Evolutionary conservation across 192 early-diverging fungal genomes (phyloP).

Genomic region (Coemansia sp.): DNA sequence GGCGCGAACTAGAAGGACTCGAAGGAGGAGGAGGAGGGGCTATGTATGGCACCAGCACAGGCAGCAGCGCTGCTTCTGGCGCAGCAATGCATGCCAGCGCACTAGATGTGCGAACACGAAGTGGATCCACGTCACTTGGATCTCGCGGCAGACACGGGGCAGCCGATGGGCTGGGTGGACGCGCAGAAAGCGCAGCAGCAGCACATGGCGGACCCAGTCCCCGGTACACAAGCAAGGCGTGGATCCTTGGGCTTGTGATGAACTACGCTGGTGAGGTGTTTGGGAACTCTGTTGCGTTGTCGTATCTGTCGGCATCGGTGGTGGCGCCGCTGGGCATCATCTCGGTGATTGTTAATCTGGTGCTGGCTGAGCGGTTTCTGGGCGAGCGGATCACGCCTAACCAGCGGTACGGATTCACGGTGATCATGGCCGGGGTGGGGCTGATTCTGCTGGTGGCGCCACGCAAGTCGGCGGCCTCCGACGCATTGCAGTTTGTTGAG

Average conservation of each 20-base stretch:
- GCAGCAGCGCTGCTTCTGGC: slow-evolving; percentile 6
- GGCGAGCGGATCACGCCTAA: slow-evolving; percentile 48
- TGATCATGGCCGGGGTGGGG: slow-evolving; percentile 44
- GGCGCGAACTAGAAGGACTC: slow-evolving; percentile 8
- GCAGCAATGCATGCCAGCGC: slow-evolving; percentile 7
- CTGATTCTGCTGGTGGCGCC: slow-evolving; percentile 52
- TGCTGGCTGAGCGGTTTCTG: slow-evolving; percentile 47
- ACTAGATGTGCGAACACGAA: slow-evolving; percentile 30
- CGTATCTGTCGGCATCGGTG: slow-evolving; percentile 49
- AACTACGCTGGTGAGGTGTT: slow-evolving; percentile 54
- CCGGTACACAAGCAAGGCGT: slow-evolving; percentile 43
- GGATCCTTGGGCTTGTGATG: slow-evolving; percentile 42
- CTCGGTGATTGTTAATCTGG: slow-evolving; percentile 45
- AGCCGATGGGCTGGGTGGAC: neutral
- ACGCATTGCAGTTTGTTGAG: slow-evolving; percentile 40
- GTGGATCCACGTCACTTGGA: neutral
- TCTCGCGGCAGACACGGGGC: neutral
- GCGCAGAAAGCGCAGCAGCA: neutral
- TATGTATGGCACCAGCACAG: neutral
- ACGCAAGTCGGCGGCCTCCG: slow-evolving; percentile 26
- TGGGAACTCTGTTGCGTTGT: slow-evolving; percentile 52
- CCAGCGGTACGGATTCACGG: slow-evolving; percentile 45
- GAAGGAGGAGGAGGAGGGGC: slow-evolving; percentile 11
- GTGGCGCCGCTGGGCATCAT: slow-evolving; percentile 54
- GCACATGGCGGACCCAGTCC: slow-evolving; percentile 14